A percentile compares a stretch with the other conserved stretches of the same genome.
Conservation (phyloP, 305 asterid genomes). For the Fraxinus dipetala region DNA sequence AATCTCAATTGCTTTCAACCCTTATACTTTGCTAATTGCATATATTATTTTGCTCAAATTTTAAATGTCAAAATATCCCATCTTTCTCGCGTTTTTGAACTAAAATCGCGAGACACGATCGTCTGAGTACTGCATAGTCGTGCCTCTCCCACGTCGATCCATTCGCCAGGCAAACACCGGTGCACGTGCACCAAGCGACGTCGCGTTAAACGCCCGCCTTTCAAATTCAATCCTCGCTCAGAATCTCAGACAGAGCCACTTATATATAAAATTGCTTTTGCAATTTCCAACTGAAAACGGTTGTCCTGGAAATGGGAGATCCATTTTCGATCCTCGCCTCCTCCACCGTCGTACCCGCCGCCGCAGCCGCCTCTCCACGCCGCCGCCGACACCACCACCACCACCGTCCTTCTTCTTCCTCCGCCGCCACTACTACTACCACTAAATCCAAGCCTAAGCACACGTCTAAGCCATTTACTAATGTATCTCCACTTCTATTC, state of each 20-base stretch:
- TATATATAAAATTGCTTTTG: background rate
- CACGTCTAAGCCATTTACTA: constrained; percentile 31
- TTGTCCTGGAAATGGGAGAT: constrained; percentile 64
- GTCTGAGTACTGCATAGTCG: background rate
- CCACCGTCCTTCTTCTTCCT: constrained; percentile 23
- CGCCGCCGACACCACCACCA: background rate
- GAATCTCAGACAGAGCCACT: background rate
- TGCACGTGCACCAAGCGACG: background rate
- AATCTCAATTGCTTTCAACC: background rate
- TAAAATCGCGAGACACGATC: background rate
- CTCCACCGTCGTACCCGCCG: constrained; percentile 54
- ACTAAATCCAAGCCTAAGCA: constrained; percentile 33
- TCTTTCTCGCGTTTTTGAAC: background rate
- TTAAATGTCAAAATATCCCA: background rate
- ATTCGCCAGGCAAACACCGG: background rate
- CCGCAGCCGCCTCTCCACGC: constrained; percentile 19
- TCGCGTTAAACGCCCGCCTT: constrained; percentile 28
- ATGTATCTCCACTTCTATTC: constrained; percentile 43
- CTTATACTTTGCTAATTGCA: background rate
- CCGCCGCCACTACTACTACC: constrained; percentile 27
- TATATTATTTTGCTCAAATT: background rate
- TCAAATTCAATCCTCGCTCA: constrained; percentile 40
- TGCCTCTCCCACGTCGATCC: background rate
- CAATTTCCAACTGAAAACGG: constrained; percentile 35
- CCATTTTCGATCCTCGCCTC: constrained; percentile 59